Conservation (phyloP, 2,329 filamentous ascomycete species). For the Beauveria pseudobassiana region DNA sequence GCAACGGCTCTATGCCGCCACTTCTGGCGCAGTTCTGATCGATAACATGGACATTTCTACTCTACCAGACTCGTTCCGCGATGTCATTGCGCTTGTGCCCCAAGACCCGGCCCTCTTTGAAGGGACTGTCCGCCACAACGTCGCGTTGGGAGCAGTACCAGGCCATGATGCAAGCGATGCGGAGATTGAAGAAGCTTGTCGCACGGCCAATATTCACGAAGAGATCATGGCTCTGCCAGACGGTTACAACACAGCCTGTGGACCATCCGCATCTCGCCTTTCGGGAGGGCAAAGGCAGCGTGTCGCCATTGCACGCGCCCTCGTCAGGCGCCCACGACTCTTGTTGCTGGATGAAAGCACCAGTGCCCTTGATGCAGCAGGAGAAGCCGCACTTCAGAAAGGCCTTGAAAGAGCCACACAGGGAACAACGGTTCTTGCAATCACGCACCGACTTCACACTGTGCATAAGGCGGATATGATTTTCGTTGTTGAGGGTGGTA, state of each 20-base stretch:
- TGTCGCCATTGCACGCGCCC: constrained; percentile 61
- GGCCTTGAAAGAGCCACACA: constrained; percentile 46
- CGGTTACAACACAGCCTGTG: constrained; percentile 52
- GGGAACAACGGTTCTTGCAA: constrained; percentile 39
- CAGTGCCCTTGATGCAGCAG: constrained; percentile 59
- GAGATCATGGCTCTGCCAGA: constrained; percentile 49
- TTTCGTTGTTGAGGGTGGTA: constrained; percentile 24
- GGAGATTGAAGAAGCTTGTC: constrained; percentile 55
- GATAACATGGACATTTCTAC: constrained; percentile 27
- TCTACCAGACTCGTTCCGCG: constrained; percentile 31
- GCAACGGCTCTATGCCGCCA: constrained; percentile 47
- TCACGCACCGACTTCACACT: constrained; percentile 41
- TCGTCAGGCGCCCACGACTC: constrained; percentile 58
- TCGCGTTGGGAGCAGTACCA: constrained; percentile 41
- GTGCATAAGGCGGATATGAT: constrained; percentile 40
- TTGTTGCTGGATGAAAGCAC: constrained; percentile 72
- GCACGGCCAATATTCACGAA: constrained; percentile 58
- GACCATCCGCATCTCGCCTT: constrained; percentile 59
- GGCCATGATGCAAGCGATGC: constrained; percentile 41
- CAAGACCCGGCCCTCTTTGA: constrained; percentile 44
- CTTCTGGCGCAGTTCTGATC: constrained; percentile 42
- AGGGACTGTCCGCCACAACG: constrained; percentile 41
- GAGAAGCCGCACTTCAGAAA: constrained; percentile 53
- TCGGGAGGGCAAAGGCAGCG: constrained; percentile 68
- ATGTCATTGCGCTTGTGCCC: constrained; percentile 40